Conservation (phyloP, 2,329 filamentous ascomycete species). For the Alternaria sp. region DNA sequence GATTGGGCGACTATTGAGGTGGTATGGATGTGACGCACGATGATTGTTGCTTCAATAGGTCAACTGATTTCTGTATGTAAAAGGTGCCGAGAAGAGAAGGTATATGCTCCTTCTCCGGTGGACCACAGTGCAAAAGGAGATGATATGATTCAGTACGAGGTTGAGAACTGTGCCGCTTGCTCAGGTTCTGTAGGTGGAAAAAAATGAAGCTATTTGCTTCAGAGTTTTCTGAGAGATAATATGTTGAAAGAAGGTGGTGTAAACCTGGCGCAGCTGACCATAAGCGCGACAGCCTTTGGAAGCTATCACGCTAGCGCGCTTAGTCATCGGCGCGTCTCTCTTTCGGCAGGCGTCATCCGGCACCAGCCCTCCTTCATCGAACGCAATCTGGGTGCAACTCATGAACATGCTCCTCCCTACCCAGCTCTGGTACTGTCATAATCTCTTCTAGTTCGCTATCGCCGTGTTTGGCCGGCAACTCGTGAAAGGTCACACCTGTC, state of each 20-base stretch:
- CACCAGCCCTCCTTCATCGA: not conserved
- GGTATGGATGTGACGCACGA: fast-evolving
- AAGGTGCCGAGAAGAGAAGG: not conserved
- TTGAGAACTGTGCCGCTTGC: not conserved
- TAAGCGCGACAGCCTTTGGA: not conserved
- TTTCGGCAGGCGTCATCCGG: not conserved
- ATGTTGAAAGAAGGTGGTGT: not conserved
- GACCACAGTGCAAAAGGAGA: not conserved
- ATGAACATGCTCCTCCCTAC: no score
- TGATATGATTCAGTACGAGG: not conserved
- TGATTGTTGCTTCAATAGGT: not conserved
- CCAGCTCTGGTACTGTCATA: not conserved
- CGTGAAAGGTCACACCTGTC: not conserved
- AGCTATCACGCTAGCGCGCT: not conserved
- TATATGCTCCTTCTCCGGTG: not conserved
- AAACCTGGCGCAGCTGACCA: not conserved
- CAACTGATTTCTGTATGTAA: not conserved
- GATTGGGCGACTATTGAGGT: not conserved
- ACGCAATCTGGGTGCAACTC: not conserved
- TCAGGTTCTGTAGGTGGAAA: fast-evolving
- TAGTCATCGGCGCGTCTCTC: not conserved
- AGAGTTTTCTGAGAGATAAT: not conserved
- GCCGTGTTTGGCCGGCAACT: not conserved
- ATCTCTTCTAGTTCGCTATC: not conserved
- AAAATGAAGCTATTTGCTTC: not conserved